A percentile compares a stretch with the other conserved stretches of the same genome.
These are phyloP conservation scores for Jaapia argillacea DNA, from an alignment of 768 basidiomycete species.

Conservation along the genomic window DNA sequence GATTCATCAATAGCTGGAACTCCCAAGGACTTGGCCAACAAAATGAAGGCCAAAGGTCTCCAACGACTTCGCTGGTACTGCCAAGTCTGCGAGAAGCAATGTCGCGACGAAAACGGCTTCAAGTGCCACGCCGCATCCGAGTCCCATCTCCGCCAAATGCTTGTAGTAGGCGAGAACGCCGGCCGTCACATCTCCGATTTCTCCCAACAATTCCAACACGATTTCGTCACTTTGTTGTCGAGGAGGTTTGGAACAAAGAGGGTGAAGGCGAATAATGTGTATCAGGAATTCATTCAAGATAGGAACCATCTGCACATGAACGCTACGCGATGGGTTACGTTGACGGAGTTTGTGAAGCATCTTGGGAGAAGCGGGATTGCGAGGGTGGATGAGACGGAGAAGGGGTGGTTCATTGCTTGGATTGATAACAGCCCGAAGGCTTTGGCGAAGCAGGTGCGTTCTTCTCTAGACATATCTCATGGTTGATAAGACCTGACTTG, in stretches of 20 bases:
- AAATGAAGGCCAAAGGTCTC: constrained; percentile 95
- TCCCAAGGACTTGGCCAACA: constrained; percentile 85
- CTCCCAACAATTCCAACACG: constrained; percentile 79
- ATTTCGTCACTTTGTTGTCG: constrained; percentile 86
- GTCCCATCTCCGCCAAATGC: constrained; percentile 91
- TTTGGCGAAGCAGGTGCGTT: constrained; percentile 72
- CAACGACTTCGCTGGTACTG: constrained; percentile 97
- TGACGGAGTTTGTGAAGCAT: constrained; percentile 92
- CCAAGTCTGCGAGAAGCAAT: constrained; percentile 98
- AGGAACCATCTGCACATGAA: constrained; percentile 97
- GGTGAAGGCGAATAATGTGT: constrained; percentile 89
- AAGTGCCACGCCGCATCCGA: constrained; percentile 89
- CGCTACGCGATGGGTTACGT: constrained; percentile 92
- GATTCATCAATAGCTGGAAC: constrained; percentile 53
- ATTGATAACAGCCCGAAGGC: constrained; percentile 95
- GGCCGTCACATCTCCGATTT: constrained; percentile 88
- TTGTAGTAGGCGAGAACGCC: constrained; percentile 91
- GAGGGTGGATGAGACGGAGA: constrained; percentile 95
- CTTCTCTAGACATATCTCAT: not conserved
- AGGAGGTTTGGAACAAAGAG: constrained; percentile 93
- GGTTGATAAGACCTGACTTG: not conserved
- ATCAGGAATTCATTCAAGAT: constrained; percentile 96
- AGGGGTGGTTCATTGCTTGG: constrained; percentile 97
- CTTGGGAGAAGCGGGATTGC: constrained; percentile 80
- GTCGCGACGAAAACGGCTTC: constrained; percentile 98